Evolutionary conservation across 176 grass and related monocot genomes (phyloP).

Genomic region (Puccinellia tenuiflora): DNA sequence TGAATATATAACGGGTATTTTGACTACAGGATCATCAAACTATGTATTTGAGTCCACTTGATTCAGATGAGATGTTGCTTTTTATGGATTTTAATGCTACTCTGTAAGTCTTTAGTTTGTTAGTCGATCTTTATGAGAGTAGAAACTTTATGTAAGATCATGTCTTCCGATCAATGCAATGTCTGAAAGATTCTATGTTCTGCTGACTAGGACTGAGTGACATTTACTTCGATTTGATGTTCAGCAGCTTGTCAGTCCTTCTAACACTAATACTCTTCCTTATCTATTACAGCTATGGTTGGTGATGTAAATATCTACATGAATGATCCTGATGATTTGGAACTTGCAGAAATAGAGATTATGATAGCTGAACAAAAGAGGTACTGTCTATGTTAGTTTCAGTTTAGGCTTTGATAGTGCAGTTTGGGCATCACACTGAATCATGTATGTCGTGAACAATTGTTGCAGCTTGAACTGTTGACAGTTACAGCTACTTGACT

Average conservation of each 20-base stretch:
- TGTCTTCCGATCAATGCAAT: not conserved
- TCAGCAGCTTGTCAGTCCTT: not conserved
- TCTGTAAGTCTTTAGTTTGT: not conserved
- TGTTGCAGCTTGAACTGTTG: not conserved
- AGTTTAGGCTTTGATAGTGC: not conserved
- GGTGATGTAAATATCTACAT: conserved; percentile 98
- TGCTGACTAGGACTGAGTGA: not conserved
- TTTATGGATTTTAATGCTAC: not conserved
- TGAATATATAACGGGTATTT: not conserved
- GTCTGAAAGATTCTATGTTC: not conserved
- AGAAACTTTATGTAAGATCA: not conserved
- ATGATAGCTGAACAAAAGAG: conserved; percentile 86
- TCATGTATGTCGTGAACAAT: not conserved
- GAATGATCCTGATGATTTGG: conserved; percentile 76
- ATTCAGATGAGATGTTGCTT: not conserved
- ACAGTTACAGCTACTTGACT: not conserved
- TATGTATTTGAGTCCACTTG: not conserved
- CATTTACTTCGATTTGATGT: not conserved
- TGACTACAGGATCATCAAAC: not conserved
- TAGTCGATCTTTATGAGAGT: not conserved
- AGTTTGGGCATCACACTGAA: not conserved
- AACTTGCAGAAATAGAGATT: conserved; percentile 77
- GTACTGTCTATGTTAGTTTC: conserved; percentile 14
- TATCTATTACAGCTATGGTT: conserved; percentile 65
- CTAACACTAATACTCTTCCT: not conserved